Percentiles rank a stretch among this genome's conserved stretches.
phyloP scores from a whole-genome alignment of 2,329 filamentous ascomycete species.

The Metarhizium humberi region DNA sequence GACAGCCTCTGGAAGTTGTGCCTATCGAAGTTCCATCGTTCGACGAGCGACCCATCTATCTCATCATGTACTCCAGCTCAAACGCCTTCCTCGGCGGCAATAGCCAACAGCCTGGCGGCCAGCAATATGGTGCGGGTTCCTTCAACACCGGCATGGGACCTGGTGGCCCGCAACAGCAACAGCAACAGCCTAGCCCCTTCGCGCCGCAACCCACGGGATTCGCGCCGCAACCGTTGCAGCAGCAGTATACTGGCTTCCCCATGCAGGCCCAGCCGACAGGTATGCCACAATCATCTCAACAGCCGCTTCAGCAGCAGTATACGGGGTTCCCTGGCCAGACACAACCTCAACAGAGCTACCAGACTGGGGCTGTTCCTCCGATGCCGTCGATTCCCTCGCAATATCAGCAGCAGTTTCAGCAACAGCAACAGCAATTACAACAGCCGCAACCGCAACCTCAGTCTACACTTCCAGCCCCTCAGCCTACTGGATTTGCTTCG shows the following conservation, averaged over 20 bases:
- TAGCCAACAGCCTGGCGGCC: constrained; percentile 61
- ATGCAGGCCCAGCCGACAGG: constrained; percentile 35
- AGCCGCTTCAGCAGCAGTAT: constrained; percentile 56
- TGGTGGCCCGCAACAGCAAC: constrained; percentile 36
- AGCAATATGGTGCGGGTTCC: constrained; percentile 28
- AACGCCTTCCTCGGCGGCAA: constrained; percentile 77
- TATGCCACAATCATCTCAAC: constrained; percentile 43
- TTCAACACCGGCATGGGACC: constrained; percentile 44
- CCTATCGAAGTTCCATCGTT: not conserved
- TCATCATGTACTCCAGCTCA: constrained; percentile 77
- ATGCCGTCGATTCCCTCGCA: constrained; percentile 52
- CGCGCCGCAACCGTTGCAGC: constrained; percentile 39
- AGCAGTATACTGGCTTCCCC: constrained; percentile 53
- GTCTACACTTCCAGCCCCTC: constrained; percentile 29
- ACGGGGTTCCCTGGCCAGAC: constrained; percentile 50
- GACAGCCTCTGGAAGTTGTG: not conserved
- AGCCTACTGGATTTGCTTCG: constrained; percentile 32
- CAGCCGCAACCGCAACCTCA: constrained; percentile 24
- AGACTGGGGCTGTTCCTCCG: constrained; percentile 46
- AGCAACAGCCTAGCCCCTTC: constrained; percentile 45
- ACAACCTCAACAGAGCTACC: constrained; percentile 51
- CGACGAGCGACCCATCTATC: not conserved
- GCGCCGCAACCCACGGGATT: constrained; percentile 53
- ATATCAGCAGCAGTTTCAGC: constrained; percentile 49
- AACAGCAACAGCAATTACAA: constrained; percentile 34